Conservation (phyloP, 2,329 filamentous ascomycete genomes). For the Cladorrhinum sp. region DNA sequence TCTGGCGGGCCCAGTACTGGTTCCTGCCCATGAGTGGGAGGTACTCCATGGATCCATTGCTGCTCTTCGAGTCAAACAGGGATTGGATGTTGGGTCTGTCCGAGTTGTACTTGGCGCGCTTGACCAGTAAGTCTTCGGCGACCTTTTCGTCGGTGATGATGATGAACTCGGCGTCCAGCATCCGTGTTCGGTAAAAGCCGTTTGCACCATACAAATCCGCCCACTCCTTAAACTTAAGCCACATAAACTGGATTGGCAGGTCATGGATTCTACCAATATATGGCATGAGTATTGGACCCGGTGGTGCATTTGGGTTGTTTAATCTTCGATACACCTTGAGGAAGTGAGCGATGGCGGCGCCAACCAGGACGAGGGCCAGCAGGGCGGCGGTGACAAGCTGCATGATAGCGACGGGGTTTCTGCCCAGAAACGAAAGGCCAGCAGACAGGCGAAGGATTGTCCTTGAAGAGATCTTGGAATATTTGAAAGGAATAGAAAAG, state of each 20-base stretch:
- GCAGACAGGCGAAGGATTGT: background rate
- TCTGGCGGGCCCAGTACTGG: conserved; percentile 54
- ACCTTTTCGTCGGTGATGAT: conserved; percentile 50
- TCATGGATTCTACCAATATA: conserved; percentile 43
- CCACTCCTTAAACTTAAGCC: conserved; percentile 50
- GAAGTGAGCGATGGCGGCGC: conserved; percentile 17
- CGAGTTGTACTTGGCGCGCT: conserved; percentile 50
- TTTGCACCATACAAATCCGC: conserved; percentile 31
- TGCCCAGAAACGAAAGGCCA: background rate
- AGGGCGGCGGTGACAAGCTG: conserved; percentile 14
- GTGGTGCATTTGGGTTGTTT: conserved; percentile 31
- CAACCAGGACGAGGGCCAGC: conserved; percentile 7
- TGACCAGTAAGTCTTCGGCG: conserved; percentile 51
- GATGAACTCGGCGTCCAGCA: conserved; percentile 37
- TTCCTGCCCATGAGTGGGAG: conserved; percentile 55
- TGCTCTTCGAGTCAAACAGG: conserved; percentile 53
- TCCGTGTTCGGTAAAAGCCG: conserved; percentile 36
- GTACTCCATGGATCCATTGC: conserved; percentile 53
- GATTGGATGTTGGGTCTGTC: conserved; percentile 48
- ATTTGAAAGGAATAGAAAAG: background rate
- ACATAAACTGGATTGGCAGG: conserved; percentile 47
- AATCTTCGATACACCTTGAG: conserved; percentile 31
- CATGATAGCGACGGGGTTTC: conserved; percentile 9
- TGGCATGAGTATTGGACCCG: conserved; percentile 34
- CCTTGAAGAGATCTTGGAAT: background rate